phyloP scores from a whole-genome alignment of 2,329 filamentous ascomycete genomes.

The Alternaria panax region DNA sequence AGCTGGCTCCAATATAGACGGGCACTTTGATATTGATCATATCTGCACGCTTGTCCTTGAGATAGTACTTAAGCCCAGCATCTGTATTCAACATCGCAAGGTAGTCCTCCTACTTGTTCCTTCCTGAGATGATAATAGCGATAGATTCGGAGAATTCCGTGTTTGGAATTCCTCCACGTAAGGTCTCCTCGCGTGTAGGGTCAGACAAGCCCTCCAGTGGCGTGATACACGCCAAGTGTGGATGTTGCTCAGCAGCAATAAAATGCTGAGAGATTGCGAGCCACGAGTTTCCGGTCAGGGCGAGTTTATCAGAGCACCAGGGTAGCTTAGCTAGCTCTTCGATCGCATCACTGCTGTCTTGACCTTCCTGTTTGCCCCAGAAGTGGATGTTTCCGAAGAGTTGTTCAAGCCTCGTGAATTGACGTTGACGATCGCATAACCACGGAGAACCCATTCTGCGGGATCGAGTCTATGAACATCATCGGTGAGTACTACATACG shows the following conservation, averaged over 20 bases:
- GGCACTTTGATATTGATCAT: slow-evolving; percentile 20
- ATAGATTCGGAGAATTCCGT: not conserved
- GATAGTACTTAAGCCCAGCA: slow-evolving; percentile 4
- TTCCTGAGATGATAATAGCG: slow-evolving; percentile 4
- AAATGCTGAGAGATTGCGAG: slow-evolving; percentile 53
- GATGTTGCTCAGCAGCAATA: slow-evolving; percentile 53
- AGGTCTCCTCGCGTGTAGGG: not conserved
- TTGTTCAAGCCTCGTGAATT: slow-evolving; percentile 36
- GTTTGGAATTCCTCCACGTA: not conserved
- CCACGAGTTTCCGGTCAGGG: slow-evolving; percentile 55
- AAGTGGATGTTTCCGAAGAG: slow-evolving; percentile 27
- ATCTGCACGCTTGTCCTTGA: slow-evolving; percentile 18
- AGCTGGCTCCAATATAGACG: slow-evolving; percentile 20
- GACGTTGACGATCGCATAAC: slow-evolving; percentile 43
- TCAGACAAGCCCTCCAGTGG: slow-evolving; percentile 56
- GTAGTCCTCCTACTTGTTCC: slow-evolving; percentile 3
- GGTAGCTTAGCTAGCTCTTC: slow-evolving; percentile 45
- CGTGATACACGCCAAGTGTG: slow-evolving; percentile 52
- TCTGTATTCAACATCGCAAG: slow-evolving; percentile 7
- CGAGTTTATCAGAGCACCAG: slow-evolving; percentile 56
- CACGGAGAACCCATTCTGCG: slow-evolving; percentile 36
- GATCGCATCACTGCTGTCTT: slow-evolving; percentile 56
- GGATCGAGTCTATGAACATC: slow-evolving; percentile 42
- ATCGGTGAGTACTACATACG: not conserved
- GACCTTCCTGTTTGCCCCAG: slow-evolving; percentile 38